Evolutionary conservation across 768 basidiomycete genomes (phyloP).

Genomic region (Mycena capillaripes): DNA sequence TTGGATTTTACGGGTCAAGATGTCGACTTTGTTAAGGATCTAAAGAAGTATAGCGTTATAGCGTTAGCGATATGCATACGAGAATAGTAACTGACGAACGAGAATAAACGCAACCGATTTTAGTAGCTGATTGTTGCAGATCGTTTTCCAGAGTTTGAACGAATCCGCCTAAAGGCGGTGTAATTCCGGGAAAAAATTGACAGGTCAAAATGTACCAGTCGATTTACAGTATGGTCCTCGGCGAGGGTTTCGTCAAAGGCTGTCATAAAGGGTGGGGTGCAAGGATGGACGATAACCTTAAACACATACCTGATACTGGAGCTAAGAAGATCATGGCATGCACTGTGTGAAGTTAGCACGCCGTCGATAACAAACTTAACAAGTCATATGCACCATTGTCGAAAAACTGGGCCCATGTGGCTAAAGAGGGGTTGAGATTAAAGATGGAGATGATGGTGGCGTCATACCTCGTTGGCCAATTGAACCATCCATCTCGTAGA

Average conservation of each 20-base stretch:
- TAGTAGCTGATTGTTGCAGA: constrained; percentile 71
- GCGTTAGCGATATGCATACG: neutral
- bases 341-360: constrained; percentile 49
- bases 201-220: constrained; percentile 61
- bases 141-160: constrained; percentile 68
- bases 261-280: constrained; percentile 17
- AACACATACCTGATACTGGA: constrained; percentile 59
- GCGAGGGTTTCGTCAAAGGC: constrained; percentile 73
- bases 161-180: constrained; percentile 61
- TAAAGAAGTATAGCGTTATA: too few species aligned
- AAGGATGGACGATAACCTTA: neutral
- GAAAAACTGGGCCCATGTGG: constrained; percentile 78
- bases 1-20: constrained; percentile 66
- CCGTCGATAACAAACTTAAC: constrained; percentile 20
- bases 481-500: constrained; percentile 78
- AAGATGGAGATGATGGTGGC: neutral
- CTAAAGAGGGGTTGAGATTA: constrained; percentile 46
- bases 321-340: constrained; percentile 77
- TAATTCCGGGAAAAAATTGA: constrained; percentile 7
- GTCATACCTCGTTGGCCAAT: constrained; percentile 66
- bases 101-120: constrained; percentile 67
- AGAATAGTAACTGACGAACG: neutral
- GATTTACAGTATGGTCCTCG: constrained; percentile 70
- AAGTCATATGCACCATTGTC: constrained; percentile 68
- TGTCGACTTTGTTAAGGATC: constrained; percentile 74